phyloP scores from a whole-genome alignment of 148 eudicot species.

The Chenopodium suecicum region DNA sequence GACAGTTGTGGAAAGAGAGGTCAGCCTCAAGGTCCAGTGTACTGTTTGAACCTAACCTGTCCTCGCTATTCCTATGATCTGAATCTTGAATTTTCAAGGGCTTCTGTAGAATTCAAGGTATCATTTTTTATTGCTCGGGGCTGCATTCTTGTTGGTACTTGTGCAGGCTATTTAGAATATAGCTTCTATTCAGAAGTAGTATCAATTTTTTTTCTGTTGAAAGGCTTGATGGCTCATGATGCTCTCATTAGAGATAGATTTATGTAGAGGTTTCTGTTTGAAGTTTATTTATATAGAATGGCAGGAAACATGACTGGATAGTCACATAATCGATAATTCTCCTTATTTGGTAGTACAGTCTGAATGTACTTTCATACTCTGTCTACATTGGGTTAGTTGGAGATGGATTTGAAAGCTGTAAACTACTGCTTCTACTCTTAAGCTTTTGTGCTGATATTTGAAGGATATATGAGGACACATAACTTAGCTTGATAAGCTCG shows the following conservation, averaged over 20 bases:
- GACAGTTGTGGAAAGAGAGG: conserved; percentile 44
- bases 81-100: conserved; percentile 61
- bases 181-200: no score
- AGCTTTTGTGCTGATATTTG: not conserved
- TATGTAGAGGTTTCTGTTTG: not conserved
- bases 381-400: not conserved
- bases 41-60: conserved; percentile 73
- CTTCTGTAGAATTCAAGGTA: conserved; percentile 90
- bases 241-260: not conserved
- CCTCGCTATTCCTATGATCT: conserved; percentile 64
- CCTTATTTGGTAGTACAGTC: not conserved
- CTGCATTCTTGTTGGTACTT: conserved; percentile 7
- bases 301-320: not conserved
- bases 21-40: conserved; percentile 49
- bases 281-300: not conserved
- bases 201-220: not conserved
- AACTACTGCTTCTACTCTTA: not conserved
- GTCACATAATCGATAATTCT: not conserved
- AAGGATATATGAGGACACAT: not conserved
- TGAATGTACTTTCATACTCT: not conserved
- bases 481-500: not conserved
- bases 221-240: not conserved
- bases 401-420: not conserved
- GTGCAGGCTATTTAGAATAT: not conserved
- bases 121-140: conserved; percentile 9